Conservation (phyloP, 805 yeast genomes). For the Candida suzukii region DNA sequence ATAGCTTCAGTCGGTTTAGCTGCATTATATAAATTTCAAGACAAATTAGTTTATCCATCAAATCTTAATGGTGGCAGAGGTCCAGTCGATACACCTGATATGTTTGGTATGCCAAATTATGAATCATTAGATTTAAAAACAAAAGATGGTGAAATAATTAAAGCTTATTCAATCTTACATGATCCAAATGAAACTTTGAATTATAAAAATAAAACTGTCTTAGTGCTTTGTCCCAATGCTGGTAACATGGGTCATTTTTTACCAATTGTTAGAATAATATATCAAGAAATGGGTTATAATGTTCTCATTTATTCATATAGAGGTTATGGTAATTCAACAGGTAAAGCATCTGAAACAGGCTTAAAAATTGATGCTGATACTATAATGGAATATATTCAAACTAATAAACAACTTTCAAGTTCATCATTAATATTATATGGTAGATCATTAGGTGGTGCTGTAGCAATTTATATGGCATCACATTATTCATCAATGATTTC, state of each 20-base stretch:
- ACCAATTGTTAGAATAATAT: slow-evolving; percentile 71
- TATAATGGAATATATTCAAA: slow-evolving; percentile 49
- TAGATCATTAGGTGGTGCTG: slow-evolving; percentile 93
- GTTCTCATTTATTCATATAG: slow-evolving; percentile 83
- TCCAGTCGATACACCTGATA: slow-evolving; percentile 71
- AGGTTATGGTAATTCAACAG: slow-evolving; percentile 83
- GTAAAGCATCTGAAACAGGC: slow-evolving; percentile 70
- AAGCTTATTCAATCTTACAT: slow-evolving; percentile 55
- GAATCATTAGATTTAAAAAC: slow-evolving; percentile 58
- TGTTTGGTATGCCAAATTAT: slow-evolving; percentile 52
- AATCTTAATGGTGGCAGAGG: slow-evolving; percentile 67
- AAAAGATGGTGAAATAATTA: slow-evolving; percentile 60
- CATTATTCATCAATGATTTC: slow-evolving; percentile 41
- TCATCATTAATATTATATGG: slow-evolving; percentile 70
- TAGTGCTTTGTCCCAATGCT: slow-evolving; percentile 86
- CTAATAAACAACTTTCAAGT: slow-evolving; percentile 44
- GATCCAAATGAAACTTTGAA: slow-evolving; percentile 27
- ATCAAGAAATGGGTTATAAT: slow-evolving; percentile 55
- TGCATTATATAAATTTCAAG: slow-evolving; percentile 57
- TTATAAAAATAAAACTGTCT: slow-evolving; percentile 57
- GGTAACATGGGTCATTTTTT: slow-evolving; percentile 91
- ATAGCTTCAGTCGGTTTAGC: slow-evolving; percentile 37
- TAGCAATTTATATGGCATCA: slow-evolving; percentile 74
- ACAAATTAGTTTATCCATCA: slow-evolving; percentile 75
- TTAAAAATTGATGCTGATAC: slow-evolving; percentile 77